Evolutionary conservation across 345 rosid genomes (phyloP).

Genomic region (Salix dunnii): DNA sequence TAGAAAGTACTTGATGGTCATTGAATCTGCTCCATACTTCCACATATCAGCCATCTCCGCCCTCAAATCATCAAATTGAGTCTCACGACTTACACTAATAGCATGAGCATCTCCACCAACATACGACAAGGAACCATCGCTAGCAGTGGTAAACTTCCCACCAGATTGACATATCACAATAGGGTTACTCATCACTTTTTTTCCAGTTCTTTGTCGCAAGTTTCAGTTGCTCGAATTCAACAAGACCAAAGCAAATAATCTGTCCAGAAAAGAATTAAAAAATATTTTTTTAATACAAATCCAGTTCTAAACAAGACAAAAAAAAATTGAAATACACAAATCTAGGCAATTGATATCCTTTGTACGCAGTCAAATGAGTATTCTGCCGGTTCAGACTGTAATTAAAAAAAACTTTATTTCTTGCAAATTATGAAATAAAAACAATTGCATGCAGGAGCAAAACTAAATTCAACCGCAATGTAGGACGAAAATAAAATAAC

Average conservation of each 20-base stretch:
- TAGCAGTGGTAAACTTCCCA: constrained; percentile 17
- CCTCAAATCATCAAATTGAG: constrained; percentile 19
- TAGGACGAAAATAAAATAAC: not conserved
- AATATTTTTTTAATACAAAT: not conserved
- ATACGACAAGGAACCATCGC: constrained; percentile 23
- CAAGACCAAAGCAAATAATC: not conserved
- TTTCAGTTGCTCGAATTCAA: not conserved
- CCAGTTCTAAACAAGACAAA: not conserved
- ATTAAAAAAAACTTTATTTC: not conserved
- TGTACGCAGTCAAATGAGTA: not conserved
- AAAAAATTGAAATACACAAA: not conserved
- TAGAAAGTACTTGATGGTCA: constrained; percentile 22
- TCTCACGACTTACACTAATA: constrained; percentile 11
- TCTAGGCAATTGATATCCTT: not conserved
- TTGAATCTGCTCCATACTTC: constrained; percentile 11
- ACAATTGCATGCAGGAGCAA: not conserved
- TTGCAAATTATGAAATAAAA: not conserved
- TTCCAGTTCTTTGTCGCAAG: not conserved
- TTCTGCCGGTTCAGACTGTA: not conserved
- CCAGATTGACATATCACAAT: constrained; percentile 28
- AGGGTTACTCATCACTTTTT: constrained; percentile 7
- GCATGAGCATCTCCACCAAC: constrained; percentile 32
- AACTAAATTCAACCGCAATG: not conserved
- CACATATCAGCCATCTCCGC: constrained; percentile 27
- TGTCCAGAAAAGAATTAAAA: not conserved